phyloP scores from a whole-genome alignment of 371 early-diverging fungal genomes.

The Apophysomyces variabilis region DNA sequence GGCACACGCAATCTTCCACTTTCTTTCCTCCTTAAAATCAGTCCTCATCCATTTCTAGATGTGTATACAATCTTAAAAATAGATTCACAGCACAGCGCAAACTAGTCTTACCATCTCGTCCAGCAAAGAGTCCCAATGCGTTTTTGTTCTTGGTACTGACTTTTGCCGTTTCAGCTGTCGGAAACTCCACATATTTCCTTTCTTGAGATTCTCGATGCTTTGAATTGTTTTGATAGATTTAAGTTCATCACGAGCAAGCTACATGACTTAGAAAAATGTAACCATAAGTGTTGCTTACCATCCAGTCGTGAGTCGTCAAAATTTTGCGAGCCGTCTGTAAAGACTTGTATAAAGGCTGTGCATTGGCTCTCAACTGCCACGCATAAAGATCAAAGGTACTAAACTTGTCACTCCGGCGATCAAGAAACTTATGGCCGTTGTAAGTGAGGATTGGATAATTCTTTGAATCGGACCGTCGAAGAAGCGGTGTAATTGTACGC shows the following conservation, averaged over 20 bases:
- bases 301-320: slow-evolving; percentile 84
- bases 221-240: slow-evolving; percentile 75
- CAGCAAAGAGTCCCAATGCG: slow-evolving; percentile 88
- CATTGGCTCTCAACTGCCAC: slow-evolving; percentile 76
- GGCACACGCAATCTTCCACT: slow-evolving; percentile 83
- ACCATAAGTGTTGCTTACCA: slow-evolving; percentile 41
- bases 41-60: slow-evolving; percentile 79
- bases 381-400: slow-evolving; percentile 64
- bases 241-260: slow-evolving; percentile 86
- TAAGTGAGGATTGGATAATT: slow-evolving; percentile 45
- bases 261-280: not conserved
- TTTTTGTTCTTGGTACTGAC: slow-evolving; percentile 73
- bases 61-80: not conserved
- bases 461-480: slow-evolving; percentile 31
- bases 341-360: slow-evolving; percentile 71
- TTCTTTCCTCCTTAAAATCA: slow-evolving; percentile 87
- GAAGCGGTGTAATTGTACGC: slow-evolving; percentile 37
- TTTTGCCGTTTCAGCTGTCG: slow-evolving; percentile 79
- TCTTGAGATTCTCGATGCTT: slow-evolving; percentile 81
- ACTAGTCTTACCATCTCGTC: slow-evolving; percentile 77
- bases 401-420: slow-evolving; percentile 37
- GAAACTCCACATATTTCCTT: slow-evolving; percentile 78
- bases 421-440: slow-evolving; percentile 43
- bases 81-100: not conserved
- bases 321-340: slow-evolving; percentile 76